Evolutionary conservation across 2,329 filamentous ascomycete species (phyloP).

Genomic region (Ambrosiella beaveri): DNA sequence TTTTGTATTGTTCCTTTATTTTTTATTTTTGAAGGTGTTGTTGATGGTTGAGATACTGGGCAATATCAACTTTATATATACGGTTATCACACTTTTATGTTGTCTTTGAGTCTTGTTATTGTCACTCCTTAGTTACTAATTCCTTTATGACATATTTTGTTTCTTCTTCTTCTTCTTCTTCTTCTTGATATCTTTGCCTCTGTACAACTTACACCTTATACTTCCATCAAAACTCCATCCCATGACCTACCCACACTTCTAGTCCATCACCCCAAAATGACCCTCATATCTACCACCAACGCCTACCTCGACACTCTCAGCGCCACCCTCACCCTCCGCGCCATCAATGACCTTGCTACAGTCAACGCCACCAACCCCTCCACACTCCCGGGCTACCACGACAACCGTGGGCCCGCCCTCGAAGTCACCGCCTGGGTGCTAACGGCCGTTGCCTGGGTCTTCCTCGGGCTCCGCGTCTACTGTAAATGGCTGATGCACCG

Average conservation of each 20-base stretch:
- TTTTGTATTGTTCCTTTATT: neutral
- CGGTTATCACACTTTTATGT: neutral
- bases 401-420: conserved; percentile 8
- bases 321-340: neutral
- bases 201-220: neutral
- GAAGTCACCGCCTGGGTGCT: conserved; percentile 10
- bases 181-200: neutral
- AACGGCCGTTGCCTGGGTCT: conserved; percentile 3
- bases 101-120: neutral
- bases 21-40: neutral
- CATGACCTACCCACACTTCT: too few species aligned
- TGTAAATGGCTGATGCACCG: conserved; percentile 21
- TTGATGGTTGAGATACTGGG: neutral
- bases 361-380: neutral
- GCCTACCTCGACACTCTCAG: neutral
- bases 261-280: neutral
- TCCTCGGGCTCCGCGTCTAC: conserved; percentile 20
- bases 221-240: neutral
- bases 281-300: neutral
- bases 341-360: neutral
- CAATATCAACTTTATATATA: neutral
- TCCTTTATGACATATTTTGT: neutral
- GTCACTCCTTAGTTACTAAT: neutral
- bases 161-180: neutral
- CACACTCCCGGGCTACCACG: neutral